Evolutionary conservation across 805 yeast genomes (phyloP), one percentile per base, ranked within the genome.

Genomic region (Myxozyma lipomycoides): DNA sequence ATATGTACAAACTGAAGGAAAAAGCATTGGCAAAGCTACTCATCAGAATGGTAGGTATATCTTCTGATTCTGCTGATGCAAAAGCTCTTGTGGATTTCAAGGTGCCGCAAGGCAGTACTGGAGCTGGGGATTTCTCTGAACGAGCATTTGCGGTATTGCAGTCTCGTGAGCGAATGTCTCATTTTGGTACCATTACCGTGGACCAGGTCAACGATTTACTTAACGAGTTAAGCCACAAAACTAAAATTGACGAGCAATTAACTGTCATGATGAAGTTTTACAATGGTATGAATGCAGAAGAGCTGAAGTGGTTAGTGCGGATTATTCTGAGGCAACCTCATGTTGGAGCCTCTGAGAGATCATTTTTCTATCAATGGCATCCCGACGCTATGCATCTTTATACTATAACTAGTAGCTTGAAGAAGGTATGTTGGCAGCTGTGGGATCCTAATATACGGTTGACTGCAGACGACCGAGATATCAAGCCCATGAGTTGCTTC

Each of bases 321-420:
- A 82, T 85, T 9, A 64, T 90, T 2, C 67, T 89, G 46, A 79
- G 67, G 66, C 65, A 65, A 24, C 52, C 68, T 52, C 56, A 64
- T 15, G 50, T 86, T n/a, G 77, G 81, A 3, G 75, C 80, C 6
- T 73, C 81, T 51, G 91, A 86, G 58, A 73, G 75, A 25, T 67
- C 74, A 10, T 73, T 88, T 49, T 68, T 88, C 43, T 60, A 67
- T 3, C 59, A 69, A 25, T 89, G 90, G 86, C 95, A 88, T 65
- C 88, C 89, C 0, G 90, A 87, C 64, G 91, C 95, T 0, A 70
- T 74, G 7, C 75, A 74, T 2, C 75, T 86, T 24, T 79, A 74
- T 54, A 78, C 81, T 51, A 80, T 85, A 4, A 84, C 88, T 2
- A 79, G 81, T 47, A 79, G 80, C 61, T 65, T 89, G 43, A 73